Evolutionary conservation across 805 yeast genomes (phyloP), one percentile per base, ranked within the genome.

Genomic region (Candida sonorensis): DNA sequence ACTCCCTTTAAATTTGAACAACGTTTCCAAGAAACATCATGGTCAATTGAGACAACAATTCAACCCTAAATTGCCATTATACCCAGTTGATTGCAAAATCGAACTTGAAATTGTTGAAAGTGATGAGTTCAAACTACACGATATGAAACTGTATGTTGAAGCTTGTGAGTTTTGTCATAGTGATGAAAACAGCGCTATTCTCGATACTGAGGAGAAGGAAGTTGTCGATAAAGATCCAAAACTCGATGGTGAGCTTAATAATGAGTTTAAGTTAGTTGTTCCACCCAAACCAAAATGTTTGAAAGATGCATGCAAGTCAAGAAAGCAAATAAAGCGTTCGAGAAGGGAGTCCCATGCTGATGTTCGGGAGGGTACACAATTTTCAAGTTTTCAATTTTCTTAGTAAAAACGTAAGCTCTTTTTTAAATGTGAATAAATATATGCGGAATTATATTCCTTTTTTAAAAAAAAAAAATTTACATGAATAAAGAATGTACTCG

Each of bases 121-220:
- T 11, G 47, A 38, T 10, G 46, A 48, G 13, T 40, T 46, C 17
- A 38, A 37, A 16, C 48, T 54, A n/a, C n/a, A n/a, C 12, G 44
- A 53, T 29, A 7, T 56, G 11, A 23, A 28, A 1, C 37, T 48
- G 30, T 56, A 41, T 38, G 37, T 45, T 22, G 35, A 37, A 8
- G 39, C 36, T 34, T 53, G 58, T 38, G n/a, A 22, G 4, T 31
- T 23, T 26, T 49, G 54, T 29, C 41, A 37, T 21, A 28, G 28
- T 24, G 29, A 26, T 23, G 36, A 27, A 1, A 26, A 21, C 19
- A 18, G 15, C 10, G 36, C 21, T 12, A 21, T 35, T 9, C 17
- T 28, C 10, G 36, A 31, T 14, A 36, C 27, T 13, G 38, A 31
- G 5, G 26, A 26, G 5, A 12, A 29, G n/a, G 26, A 23, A 12